phyloP scores from a whole-genome alignment of 208 protist genomes.

The Phytomonas francai region DNA sequence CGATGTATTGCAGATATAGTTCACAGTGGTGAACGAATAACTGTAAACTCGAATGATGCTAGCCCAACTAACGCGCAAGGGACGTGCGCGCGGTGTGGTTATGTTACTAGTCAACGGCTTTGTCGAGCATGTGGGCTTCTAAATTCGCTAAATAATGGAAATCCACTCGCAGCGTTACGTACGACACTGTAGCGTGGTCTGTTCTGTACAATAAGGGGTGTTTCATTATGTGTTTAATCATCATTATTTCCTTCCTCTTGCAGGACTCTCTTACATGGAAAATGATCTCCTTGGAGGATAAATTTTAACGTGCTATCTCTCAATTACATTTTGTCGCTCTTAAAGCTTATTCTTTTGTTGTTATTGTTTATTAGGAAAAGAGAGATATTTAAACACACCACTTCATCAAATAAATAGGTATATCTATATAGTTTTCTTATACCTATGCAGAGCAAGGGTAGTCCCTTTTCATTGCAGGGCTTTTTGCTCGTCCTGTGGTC shows the following conservation, averaged over 20 bases:
- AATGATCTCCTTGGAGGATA: neutral
- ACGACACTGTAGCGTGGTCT: constrained; percentile 3
- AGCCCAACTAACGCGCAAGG: constrained; percentile 32
- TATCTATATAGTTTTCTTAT: neutral
- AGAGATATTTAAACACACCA: neutral
- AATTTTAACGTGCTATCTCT: neutral
- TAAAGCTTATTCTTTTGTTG: neutral
- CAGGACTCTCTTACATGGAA: neutral
- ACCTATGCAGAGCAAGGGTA: neutral
- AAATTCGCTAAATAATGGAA: constrained; percentile 70
- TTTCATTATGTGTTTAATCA: constrained; percentile 5
- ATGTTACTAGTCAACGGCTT: constrained; percentile 85
- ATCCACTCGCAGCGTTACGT: constrained; percentile 34
- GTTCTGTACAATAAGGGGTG: constrained; percentile 8
- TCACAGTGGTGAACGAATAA: constrained; percentile 78
- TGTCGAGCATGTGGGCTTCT: constrained; percentile 94
- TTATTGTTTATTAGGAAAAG: neutral
- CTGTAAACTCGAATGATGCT: constrained; percentile 41
- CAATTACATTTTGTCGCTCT: neutral
- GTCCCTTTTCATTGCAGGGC: neutral
- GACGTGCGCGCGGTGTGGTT: constrained; percentile 83
- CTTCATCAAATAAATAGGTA: neutral
- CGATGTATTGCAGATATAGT: constrained; percentile 91
- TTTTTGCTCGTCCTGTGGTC: neutral
- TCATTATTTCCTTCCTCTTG: neutral